Evolutionary conservation across 177 flowering plant genomes (phyloP).

Genomic region (Vitis hybrid): DNA sequence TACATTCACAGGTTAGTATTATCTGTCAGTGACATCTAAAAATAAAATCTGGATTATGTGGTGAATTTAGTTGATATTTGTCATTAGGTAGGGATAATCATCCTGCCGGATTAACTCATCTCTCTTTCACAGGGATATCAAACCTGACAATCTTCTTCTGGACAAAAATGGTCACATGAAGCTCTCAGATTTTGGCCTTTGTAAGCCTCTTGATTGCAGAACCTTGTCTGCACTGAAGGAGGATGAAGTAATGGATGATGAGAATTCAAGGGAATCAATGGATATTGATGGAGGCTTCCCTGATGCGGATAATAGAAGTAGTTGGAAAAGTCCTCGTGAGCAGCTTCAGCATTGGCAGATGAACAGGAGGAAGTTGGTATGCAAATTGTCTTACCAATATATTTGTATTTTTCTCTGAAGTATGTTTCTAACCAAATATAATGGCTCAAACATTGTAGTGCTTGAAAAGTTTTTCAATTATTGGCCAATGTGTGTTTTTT

Average conservation of each 20-base stretch:
- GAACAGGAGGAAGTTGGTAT: constrained; percentile 88
- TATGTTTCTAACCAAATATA: too few relatives aligned
- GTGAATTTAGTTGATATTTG: constrained; percentile 3
- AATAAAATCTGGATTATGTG: constrained; percentile 1
- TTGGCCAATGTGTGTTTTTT: too few relatives aligned
- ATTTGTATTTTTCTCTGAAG: too few relatives aligned
- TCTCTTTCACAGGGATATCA: constrained; percentile 73
- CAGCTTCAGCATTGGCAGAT: constrained; percentile 95
- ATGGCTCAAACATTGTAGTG: too few relatives aligned
- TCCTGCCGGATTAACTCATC: background rate
- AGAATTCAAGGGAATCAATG: constrained; percentile 65
- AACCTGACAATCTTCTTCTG: constrained; percentile 93
- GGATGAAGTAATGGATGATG: constrained; percentile 57
- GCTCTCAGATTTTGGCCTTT: constrained; percentile 97
- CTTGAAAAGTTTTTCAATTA: too few relatives aligned
- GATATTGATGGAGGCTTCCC: constrained; percentile 70
- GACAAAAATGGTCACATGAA: constrained; percentile 96
- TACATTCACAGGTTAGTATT: constrained; percentile 83
- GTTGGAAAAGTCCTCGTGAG: constrained; percentile 76
- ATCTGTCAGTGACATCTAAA: background rate
- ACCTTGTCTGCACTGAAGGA: constrained; percentile 61
- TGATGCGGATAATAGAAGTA: constrained; percentile 50
- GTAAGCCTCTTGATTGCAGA: constrained; percentile 91
- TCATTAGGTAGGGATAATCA: background rate
- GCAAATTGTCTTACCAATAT: constrained; percentile 3